Evolutionary conservation across 257 asterid genomes (phyloP).

Genomic region (Petrea volubilis): DNA sequence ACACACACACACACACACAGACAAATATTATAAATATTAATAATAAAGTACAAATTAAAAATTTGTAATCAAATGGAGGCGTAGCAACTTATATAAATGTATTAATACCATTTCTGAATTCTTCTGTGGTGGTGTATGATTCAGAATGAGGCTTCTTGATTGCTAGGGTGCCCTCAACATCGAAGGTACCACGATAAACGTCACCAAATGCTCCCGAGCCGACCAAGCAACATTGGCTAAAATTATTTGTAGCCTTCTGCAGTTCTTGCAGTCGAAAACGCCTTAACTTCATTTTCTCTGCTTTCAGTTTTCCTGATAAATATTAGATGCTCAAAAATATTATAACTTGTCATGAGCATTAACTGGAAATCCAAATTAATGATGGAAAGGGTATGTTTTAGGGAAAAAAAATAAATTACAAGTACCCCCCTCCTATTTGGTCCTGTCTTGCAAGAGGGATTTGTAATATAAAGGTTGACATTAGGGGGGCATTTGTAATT

Average conservation of each 20-base stretch:
- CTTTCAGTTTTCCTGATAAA: slow-evolving; percentile 43
- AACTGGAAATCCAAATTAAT: too few relatives aligned
- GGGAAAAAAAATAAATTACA: too few relatives aligned
- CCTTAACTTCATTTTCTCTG: slow-evolving; percentile 44
- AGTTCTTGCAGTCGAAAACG: slow-evolving; percentile 51
- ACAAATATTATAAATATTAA: too few relatives aligned
- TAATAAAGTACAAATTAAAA: too few relatives aligned
- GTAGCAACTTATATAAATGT: too few relatives aligned
- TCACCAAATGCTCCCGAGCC: slow-evolving; percentile 77
- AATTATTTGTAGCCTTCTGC: slow-evolving; percentile 65
- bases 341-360: not conserved
- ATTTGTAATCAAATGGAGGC: too few relatives aligned
- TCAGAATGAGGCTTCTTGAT: slow-evolving; percentile 64
- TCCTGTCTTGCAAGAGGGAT: too few relatives aligned
- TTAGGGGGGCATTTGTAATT: too few relatives aligned
- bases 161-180: slow-evolving; percentile 45
- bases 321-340: not conserved
- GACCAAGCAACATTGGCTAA: slow-evolving; percentile 53
- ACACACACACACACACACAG: too few relatives aligned
- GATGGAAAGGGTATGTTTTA: too few relatives aligned
- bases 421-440: too few relatives aligned
- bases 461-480: too few relatives aligned
- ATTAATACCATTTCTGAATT: slow-evolving; percentile 64
- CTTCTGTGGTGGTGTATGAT: slow-evolving; percentile 56
- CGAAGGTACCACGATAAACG: slow-evolving; percentile 64